Conservation (phyloP, 305 asterid species). For the Solanum hybrid region DNA sequence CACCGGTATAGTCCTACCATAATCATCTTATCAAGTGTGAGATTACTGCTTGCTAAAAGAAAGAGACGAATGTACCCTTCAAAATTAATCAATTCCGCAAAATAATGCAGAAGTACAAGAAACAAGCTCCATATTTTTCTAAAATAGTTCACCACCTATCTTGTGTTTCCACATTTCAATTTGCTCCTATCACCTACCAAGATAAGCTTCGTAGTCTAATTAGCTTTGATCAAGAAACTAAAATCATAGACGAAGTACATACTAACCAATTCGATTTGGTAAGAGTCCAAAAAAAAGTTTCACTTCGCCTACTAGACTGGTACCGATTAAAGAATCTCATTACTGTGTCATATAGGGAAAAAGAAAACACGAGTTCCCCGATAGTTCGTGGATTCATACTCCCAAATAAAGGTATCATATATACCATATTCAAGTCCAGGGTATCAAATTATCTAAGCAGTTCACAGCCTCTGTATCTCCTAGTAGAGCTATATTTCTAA, state of each 20-base stretch:
- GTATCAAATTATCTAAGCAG: neutral
- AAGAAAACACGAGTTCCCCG: neutral
- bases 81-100: neutral
- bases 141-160: neutral
- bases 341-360: neutral
- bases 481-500: neutral
- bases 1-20: conserved; percentile 73
- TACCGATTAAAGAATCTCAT: neutral
- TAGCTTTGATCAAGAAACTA: neutral
- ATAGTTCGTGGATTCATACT: neutral
- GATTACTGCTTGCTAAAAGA: neutral
- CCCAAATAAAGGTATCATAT: neutral
- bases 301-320: neutral
- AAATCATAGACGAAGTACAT: neutral
- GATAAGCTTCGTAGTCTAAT: neutral
- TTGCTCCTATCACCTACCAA: neutral
- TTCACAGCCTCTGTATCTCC: neutral
- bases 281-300: neutral
- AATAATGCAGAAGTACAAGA: neutral
- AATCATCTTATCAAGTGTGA: neutral
- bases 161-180: neutral
- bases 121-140: neutral
- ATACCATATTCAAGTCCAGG: neutral
- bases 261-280: neutral
- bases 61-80: neutral